Evolutionary conservation across 768 basidiomycete species (phyloP).

Genomic region (Termitomyces sp.): DNA sequence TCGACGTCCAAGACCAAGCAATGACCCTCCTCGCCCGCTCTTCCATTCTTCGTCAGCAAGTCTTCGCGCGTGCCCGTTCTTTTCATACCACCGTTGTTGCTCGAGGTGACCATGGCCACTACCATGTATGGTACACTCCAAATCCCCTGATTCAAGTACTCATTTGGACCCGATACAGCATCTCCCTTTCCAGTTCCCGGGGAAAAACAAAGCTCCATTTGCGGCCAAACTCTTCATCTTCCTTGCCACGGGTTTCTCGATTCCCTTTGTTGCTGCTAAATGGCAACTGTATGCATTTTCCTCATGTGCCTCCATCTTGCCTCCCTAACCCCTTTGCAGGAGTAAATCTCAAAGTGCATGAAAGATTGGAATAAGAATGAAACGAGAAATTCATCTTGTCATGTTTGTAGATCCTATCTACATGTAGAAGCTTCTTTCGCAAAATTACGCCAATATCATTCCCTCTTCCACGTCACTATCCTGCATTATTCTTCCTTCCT

Average conservation of each 20-base stretch:
- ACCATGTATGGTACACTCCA: conserved; percentile 40
- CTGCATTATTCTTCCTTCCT: conserved; percentile 7
- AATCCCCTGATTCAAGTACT: conserved; percentile 6
- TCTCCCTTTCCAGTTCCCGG: conserved; percentile 50
- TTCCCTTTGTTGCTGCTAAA: conserved; percentile 59
- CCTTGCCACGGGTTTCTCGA: conserved; percentile 53
- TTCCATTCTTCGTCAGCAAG: conserved; percentile 32
- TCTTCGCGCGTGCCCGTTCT: conserved; percentile 23
- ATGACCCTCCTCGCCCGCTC: conserved; percentile 37
- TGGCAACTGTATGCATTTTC: conserved; percentile 57
- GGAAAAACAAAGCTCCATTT: conserved; percentile 44
- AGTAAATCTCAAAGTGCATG: conserved; percentile 31
- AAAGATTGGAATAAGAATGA: background rate
- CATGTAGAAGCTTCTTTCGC: background rate
- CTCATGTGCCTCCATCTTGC: background rate
- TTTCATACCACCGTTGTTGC: conserved; percentile 36
- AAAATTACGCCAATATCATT: conserved; percentile 12
- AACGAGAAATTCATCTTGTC: background rate
- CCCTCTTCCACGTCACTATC: conserved; percentile 14
- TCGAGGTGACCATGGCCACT: conserved; percentile 48
- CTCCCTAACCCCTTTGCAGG: conserved; percentile 23
- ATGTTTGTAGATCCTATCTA: background rate
- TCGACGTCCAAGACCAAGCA: conserved; percentile 1
- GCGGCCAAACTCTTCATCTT: conserved; percentile 41
- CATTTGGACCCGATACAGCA: conserved; percentile 30